Base-by-base conservation (phyloP, 352 stramenopile species). In the Pythium sukuiense region DNA sequence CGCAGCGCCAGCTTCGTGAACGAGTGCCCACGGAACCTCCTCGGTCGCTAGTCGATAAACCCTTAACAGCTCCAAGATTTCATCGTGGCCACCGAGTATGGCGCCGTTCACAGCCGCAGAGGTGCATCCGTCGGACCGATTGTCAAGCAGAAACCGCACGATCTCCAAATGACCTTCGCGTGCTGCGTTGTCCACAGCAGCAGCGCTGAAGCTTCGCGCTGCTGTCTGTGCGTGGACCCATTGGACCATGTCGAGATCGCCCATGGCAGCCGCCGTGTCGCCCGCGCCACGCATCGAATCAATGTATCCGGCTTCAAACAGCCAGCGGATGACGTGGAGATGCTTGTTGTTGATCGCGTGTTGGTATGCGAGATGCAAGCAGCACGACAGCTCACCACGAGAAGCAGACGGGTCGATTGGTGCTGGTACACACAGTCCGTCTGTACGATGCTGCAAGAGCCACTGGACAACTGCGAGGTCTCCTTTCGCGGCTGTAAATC, bases 261-360 rank as follows among this genome's bases (percentile, higher is more conserved):
- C 67, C 1, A 29, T 20, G 2, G 55, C 6, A 0, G 60, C 66
- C 12, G 66, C 66, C 0, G 30, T 33, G 50, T 72, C 66, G 1
- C 66, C 66, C 3, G 49, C 59, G 0, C 55, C 59, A 26, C 50
- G 39, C 3, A 72, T 39, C 3, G 53, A 54, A 27, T 64, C 37
- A 33, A 69, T 63, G 56, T 65, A 66, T 18, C 67, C 61, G 8
- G 35, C 14, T 30, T 69, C 67, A 35, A 63, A 69, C 3, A 73
- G 61, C 67, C 67, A 73, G 8, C 46, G 53, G 14, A 63, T 46
- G 9, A 69, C 14, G 32, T 69, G 48, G 29, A 73, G 29, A 53
- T 73, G 67, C 24, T 60, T 59, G 41, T 62, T 61, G 49, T 64
- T 63, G 35, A 70, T 59, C n/a, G 63, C 52, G 32, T 61, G 49